Percentiles rank a stretch among this genome's conserved stretches.
Conservation (phyloP, 495 filamentous ascomycete genomes). For the Penicillium nucicola region DNA sequence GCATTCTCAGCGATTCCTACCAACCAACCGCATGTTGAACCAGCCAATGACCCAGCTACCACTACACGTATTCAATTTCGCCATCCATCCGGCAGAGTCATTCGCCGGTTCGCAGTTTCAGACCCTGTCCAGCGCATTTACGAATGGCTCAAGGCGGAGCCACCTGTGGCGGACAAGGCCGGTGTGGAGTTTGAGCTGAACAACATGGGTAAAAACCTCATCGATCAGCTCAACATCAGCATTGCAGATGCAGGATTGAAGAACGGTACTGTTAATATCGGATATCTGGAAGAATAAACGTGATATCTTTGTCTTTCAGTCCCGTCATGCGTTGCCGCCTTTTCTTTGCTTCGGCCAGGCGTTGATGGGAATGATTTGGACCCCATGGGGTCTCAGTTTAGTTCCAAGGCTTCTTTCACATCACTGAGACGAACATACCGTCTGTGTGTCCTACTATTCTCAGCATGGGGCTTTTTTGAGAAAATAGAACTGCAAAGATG, state of each 20-base stretch:
- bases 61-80: constrained; percentile 90
- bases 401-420: not conserved
- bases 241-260: constrained; percentile 83
- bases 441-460: not conserved
- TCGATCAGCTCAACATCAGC: constrained; percentile 65
- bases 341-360: constrained; percentile 10
- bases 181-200: constrained; percentile 83
- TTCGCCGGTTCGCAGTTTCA: constrained; percentile 75
- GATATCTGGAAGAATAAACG: constrained; percentile 67
- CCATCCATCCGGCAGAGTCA: constrained; percentile 73
- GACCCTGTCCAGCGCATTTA: constrained; percentile 82
- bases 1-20: constrained; percentile 66
- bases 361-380: constrained; percentile 8
- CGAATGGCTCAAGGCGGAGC: constrained; percentile 92
- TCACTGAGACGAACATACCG: not conserved
- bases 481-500: not conserved
- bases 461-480: not conserved
- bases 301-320: not conserved
- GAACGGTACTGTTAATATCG: constrained; percentile 90
- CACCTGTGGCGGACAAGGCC: constrained; percentile 65
- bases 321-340: not conserved
- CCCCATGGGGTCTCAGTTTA: constrained; percentile 1
- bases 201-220: constrained; percentile 74
- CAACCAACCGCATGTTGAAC: constrained; percentile 73
- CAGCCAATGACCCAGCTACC: constrained; percentile 60